Evolutionary conservation across 1,284 basidiomycete species (phyloP), one percentile per base, ranked within the genome.

Genomic region (Agaricales sp.): DNA sequence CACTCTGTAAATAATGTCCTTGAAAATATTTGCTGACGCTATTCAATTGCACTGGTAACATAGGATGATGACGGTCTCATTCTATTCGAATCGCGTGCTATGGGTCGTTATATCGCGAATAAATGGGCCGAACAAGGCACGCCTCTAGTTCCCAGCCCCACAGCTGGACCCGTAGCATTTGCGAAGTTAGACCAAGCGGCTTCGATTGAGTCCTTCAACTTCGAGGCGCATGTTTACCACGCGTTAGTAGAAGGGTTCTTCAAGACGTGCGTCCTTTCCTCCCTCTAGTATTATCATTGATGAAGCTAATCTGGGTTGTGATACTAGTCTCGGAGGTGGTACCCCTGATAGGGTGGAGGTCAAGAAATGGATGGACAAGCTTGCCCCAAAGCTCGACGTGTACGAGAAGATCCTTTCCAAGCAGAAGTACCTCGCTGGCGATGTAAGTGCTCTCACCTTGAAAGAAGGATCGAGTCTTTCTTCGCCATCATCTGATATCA

Each of bases 61-160:
- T 46, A 61, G 58, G 52, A 55, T 25, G 69, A 72, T 47, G 66
- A 69, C 43, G 70, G 69, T 3, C 66, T 71, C 52, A 57, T 66
- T 20, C 52, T 73, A 22, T 71, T 60, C 55, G 73, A 79, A 55
- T 72, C 67, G n/a, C 69, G 77, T 30, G 76, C 77, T 0, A 79
- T 80, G 44, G 54, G 53, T 6, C 67, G 68, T 6, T 74, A 74
- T 57, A 60, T 74, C 35, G 64, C 58, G 8, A 61, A 61, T 26
- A 73, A 74, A 57, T 74, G 70, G 50, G 54, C 62, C 19, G 43
- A 57, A 19, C 60, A 62, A 35, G 67, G 67, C 3, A 48, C 58
- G 1, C 46, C 20, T 19, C 41, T 43, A 18, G 38, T 58, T 21
- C 48, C 52, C 16, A 53, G 53, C 3, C 37, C 52, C 23, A 14